Evolutionary conservation across 192 early-diverging fungal genomes (phyloP), one percentile per base, ranked within the genome.

Genomic region (Lobosporangium transversale): DNA sequence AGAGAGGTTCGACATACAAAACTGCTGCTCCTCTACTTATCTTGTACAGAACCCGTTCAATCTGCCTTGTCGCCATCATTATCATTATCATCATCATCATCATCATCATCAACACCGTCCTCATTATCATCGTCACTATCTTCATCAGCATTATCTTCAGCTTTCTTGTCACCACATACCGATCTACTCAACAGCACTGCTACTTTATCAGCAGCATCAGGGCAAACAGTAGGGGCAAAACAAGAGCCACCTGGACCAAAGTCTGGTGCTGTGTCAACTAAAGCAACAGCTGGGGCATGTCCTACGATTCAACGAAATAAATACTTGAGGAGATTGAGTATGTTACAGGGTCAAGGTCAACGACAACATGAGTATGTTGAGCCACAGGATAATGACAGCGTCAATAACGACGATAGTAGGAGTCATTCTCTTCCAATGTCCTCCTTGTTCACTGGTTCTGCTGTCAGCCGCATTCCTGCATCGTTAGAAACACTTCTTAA

Each of bases 1-100:
- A 35, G 67, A 11, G 48, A 58, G 23, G 51, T 69, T 2, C 48
- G 67, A 17, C 58, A 60, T 45, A 58, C 67, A 33, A 49, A 60
- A 27, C 51, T 69, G 20, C n/a, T 69, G 31, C 37, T 69, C 17
- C 67, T 69, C 10, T 60, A 60, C 30, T 42, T 69, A 15, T 29
- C n/a, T 4, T 69, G 67, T 33, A 32, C 63, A 2, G 63, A 54
- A 1, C 20, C 37, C 30, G 24, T 54, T 21, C 63, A 64, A n/a
- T 21, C 49, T 20, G 9, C 7, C 14, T 11, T 27, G 32, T 2
- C 57, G 4, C 20, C 45, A 18, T 5, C 15, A 9, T n/a, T n/a
- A 48, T 9, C 15, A 8, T 9, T 49, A 21, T 21, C 30, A 9
- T 18, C 21, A 37, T 10, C 27, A 33, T 33, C 53, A 29, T 36